Percentiles rank a stretch among this genome's conserved stretches.
Conservation (phyloP, 2,329 filamentous ascomycete genomes). For the Septoria petroselini region DNA sequence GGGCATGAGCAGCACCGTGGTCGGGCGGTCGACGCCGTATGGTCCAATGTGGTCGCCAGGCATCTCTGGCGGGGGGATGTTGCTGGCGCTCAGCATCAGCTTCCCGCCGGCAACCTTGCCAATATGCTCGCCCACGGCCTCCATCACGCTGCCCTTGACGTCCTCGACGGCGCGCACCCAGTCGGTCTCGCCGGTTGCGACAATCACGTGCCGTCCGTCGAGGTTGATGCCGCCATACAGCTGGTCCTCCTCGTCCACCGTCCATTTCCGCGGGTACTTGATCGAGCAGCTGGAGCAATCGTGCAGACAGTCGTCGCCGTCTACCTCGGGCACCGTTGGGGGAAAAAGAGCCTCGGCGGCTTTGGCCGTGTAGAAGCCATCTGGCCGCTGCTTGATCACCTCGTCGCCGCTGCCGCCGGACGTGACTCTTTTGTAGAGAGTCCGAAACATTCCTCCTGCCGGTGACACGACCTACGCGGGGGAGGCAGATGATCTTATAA, state of each 20-base stretch:
- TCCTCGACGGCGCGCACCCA: conserved; percentile 88
- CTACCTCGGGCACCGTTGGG: conserved; percentile 68
- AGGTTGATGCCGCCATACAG: conserved; percentile 83
- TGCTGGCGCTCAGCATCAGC: conserved; percentile 87
- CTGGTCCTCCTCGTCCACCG: conserved; percentile 70
- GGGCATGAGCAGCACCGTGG: conserved; percentile 78
- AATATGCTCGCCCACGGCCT: conserved; percentile 46
- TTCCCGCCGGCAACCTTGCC: conserved; percentile 46
- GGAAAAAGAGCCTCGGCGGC: conserved; percentile 63
- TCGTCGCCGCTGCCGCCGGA: conserved; percentile 12
- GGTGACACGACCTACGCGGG: conserved; percentile 2
- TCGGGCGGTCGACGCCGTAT: conserved; percentile 61
- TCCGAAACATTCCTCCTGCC: conserved; percentile 22
- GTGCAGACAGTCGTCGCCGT: conserved; percentile 83
- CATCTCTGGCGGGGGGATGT: conserved; percentile 74
- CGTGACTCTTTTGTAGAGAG: conserved; percentile 13
- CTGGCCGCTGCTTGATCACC: conserved; percentile 29
- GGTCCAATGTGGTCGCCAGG: conserved; percentile 53
- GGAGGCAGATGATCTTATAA: conserved; percentile 6
- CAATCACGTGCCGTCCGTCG: conserved; percentile 84
- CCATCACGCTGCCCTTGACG: conserved; percentile 66
- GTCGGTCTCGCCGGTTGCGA: conserved; percentile 93
- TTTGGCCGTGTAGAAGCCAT: conserved; percentile 49
- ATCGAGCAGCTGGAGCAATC: conserved; percentile 82
- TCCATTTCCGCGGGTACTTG: conserved; percentile 70